phyloP scores from a whole-genome alignment of 306 rosid species.

The Oxytropis ochrocephala region DNA sequence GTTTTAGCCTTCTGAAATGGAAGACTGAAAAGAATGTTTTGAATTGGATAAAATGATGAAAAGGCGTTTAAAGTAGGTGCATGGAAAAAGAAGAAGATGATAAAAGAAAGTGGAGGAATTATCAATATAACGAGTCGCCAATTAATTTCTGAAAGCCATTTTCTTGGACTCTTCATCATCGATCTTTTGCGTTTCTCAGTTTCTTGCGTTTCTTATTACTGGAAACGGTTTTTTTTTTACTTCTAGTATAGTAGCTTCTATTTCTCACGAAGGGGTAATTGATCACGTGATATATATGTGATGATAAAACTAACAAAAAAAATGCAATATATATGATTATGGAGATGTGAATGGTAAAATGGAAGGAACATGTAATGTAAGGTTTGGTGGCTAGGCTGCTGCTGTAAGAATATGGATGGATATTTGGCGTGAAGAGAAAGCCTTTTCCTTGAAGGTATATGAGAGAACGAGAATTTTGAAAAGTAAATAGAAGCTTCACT shows the following conservation, averaged over 20 bases:
- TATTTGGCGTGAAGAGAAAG: too few relatives aligned
- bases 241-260: neutral
- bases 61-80: slow-evolving; percentile 23
- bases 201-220: too few relatives aligned
- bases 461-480: too few relatives aligned
- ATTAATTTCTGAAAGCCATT: slow-evolving; percentile 34
- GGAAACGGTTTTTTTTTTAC: too few relatives aligned
- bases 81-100: slow-evolving; percentile 38
- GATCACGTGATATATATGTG: neutral
- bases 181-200: neutral
- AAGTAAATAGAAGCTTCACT: too few relatives aligned
- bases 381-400: neutral
- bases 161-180: slow-evolving; percentile 26
- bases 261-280: neutral
- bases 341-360: neutral
- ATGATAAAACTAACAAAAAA: neutral
- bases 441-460: too few relatives aligned
- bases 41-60: slow-evolving; percentile 29
- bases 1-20: slow-evolving; percentile 12
- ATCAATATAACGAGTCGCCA: slow-evolving; percentile 46
- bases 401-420: too few relatives aligned
- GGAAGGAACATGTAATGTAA: neutral
- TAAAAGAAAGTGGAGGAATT: slow-evolving; percentile 39
- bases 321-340: neutral
- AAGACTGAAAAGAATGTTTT: slow-evolving; percentile 24